These are phyloP conservation scores for Pachyrhizus erosus DNA, from an alignment of 306 rosid species.

Conservation along the genomic window DNA sequence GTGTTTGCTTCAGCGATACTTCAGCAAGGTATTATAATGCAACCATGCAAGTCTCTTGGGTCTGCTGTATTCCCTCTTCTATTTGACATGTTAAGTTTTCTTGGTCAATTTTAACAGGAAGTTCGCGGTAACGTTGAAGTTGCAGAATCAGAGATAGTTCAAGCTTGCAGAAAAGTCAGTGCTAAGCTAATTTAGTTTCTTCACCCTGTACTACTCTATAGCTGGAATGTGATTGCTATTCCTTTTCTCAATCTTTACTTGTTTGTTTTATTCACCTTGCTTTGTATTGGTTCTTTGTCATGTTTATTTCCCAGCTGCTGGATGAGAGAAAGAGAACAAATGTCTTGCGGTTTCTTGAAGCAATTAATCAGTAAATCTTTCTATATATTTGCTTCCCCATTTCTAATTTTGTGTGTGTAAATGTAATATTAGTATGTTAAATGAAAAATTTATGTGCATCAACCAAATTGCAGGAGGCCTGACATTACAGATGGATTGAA, in stretches of 20 bases:
- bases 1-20: conserved; percentile 93
- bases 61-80: not conserved
- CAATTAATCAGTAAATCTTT: conserved; percentile 69
- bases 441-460: not conserved
- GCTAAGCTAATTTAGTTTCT: conserved; percentile 40
- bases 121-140: conserved; percentile 80
- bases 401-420: not conserved
- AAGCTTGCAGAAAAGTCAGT: conserved; percentile 94
- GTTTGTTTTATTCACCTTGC: conserved; percentile 15
- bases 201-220: conserved; percentile 26
- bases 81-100: conserved; percentile 2
- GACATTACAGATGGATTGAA: conserved; percentile 85
- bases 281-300: conserved; percentile 31
- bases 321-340: conserved; percentile 89
- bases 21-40: conserved; percentile 78
- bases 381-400: conserved; percentile 15
- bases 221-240: conserved; percentile 32
- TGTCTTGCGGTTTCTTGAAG: conserved; percentile 77
- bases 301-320: conserved; percentile 68
- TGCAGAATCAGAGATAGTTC: conserved; percentile 94
- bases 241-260: not conserved
- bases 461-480: conserved; percentile 72
- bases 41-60: not conserved
- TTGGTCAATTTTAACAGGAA: conserved; percentile 60
- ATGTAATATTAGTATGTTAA: not conserved